These are phyloP conservation scores for Rhodotorula paludigena DNA, from an alignment of 768 basidiomycete species.

Conservation along the genomic window DNA sequence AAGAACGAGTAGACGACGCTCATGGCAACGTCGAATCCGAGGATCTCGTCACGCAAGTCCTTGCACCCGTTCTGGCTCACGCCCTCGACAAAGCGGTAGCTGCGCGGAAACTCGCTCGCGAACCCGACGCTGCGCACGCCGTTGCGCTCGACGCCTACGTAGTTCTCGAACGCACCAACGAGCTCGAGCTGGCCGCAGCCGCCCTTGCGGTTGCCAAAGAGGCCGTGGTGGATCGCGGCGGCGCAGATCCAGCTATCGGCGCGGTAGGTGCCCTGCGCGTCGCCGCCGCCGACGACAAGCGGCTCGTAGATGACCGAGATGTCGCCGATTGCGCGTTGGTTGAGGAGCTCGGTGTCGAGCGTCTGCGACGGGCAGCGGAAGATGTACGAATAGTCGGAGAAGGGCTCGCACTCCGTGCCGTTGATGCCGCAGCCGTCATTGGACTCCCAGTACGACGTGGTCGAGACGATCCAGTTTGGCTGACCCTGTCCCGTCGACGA, in stretches of 20 bases:
- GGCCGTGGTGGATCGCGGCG: conserved; percentile 73
- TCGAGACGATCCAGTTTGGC: conserved; percentile 61
- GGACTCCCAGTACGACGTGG: conserved; percentile 64
- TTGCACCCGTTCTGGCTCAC: conserved; percentile 60
- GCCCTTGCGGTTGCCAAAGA: conserved; percentile 55
- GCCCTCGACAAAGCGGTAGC: conserved; percentile 57
- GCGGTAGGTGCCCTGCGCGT: conserved; percentile 64
- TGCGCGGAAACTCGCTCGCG: conserved; percentile 67
- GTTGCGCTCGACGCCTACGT: conserved; percentile 57
- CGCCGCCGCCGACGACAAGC: conserved; percentile 80
- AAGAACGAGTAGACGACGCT: conserved; percentile 66
- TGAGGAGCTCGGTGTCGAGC: conserved; percentile 60
- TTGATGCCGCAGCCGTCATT: conserved; percentile 70
- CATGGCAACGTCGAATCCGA: conserved; percentile 67
- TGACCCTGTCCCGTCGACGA: conserved; percentile 54
- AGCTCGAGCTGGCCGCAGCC: conserved; percentile 71
- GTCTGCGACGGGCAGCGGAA: conserved; percentile 79
- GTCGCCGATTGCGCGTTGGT: conserved; percentile 67
- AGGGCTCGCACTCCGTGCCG: conserved; percentile 62
- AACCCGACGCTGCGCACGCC: conserved; percentile 70
- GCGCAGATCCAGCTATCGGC: conserved; percentile 81
- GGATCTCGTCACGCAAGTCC: conserved; percentile 64
- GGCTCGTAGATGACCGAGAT: conserved; percentile 64
- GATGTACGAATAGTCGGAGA: conserved; percentile 58
- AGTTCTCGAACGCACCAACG: conserved; percentile 68